phyloP scores from a whole-genome alignment of 306 rosid species.

The Cicer judaicum region DNA sequence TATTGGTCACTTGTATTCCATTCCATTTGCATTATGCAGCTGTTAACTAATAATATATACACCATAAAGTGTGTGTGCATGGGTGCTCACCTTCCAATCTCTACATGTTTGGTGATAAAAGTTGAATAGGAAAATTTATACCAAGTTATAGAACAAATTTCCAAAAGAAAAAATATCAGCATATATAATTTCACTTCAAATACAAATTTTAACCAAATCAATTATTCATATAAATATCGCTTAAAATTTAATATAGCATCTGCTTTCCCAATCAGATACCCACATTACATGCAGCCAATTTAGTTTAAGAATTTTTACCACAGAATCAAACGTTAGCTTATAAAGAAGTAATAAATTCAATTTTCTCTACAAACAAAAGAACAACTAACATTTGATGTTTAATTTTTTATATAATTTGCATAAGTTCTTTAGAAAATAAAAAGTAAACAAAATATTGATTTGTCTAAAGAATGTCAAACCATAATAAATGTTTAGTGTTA shows the following conservation, averaged over 20 bases:
- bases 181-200: neutral
- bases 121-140: neutral
- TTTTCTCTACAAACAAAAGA: too few relatives aligned
- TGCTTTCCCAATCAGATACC: neutral
- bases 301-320: too few relatives aligned
- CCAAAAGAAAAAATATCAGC: neutral
- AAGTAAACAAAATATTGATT: too few relatives aligned
- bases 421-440: too few relatives aligned
- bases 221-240: too few relatives aligned
- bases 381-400: too few relatives aligned
- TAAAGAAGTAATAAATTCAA: too few relatives aligned
- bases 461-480: neutral
- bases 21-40: neutral
- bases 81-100: neutral
- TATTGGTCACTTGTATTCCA: slow-evolving; percentile 14
- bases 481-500: neutral
- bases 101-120: neutral
- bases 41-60: neutral
- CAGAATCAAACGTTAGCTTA: too few relatives aligned
- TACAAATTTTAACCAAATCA: too few relatives aligned
- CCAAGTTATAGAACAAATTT: neutral
- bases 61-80: neutral
- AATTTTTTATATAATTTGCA: too few relatives aligned
- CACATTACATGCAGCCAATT: too few relatives aligned
- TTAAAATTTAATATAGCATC: too few relatives aligned